Evolutionary conservation across 495 filamentous ascomycete genomes (phyloP).

Genomic region (Parathielavia appendiculata): DNA sequence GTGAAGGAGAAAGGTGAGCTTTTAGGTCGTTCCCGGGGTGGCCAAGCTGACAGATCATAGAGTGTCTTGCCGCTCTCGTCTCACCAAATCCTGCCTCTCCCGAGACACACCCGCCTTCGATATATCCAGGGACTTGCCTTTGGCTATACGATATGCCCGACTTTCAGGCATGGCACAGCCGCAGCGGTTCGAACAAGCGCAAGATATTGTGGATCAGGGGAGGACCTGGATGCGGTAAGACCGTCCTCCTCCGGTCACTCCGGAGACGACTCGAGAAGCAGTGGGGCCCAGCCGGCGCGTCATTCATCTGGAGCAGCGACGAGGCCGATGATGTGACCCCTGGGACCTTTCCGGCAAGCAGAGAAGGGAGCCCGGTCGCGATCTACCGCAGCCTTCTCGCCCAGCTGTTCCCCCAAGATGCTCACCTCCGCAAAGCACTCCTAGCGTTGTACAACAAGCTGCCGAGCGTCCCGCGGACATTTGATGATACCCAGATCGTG

Average conservation of each 20-base stretch:
- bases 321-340: conserved; percentile 24
- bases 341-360: conserved; percentile 22
- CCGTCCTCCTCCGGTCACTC: conserved; percentile 31
- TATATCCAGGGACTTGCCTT: conserved; percentile 35
- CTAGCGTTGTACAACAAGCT: conserved; percentile 21
- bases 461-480: conserved; percentile 7
- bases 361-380: conserved; percentile 20
- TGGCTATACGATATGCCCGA: conserved; percentile 35
- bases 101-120: conserved; percentile 21
- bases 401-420: conserved; percentile 35
- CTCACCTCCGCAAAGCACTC: conserved; percentile 27
- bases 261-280: conserved; percentile 28
- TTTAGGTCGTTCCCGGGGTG: neutral
- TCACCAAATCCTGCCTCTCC: conserved; percentile 11
- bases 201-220: conserved; percentile 38
- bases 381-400: conserved; percentile 35
- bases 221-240: conserved; percentile 34
- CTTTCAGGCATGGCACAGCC: conserved; percentile 37
- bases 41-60: conserved; percentile 10
- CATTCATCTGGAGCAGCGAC: conserved; percentile 29
- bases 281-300: conserved; percentile 28
- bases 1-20: conserved; percentile 24
- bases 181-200: conserved; percentile 28
- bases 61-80: conserved; percentile 27
- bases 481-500: conserved; percentile 32